phyloP scores from a whole-genome alignment of 345 rosid genomes.

The Rhizophora mangle region DNA sequence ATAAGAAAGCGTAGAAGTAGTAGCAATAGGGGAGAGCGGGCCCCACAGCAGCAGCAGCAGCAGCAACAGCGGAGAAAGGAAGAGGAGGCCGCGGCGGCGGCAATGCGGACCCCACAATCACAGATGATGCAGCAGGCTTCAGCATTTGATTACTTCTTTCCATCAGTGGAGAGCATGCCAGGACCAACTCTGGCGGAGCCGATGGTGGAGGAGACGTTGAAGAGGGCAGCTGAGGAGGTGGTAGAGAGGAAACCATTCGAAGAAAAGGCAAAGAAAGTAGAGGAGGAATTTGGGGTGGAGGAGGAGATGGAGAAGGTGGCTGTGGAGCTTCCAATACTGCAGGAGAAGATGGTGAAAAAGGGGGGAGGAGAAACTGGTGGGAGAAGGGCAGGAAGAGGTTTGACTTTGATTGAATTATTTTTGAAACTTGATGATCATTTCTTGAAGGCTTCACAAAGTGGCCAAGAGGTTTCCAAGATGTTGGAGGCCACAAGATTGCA shows the following conservation, averaged over 20 bases:
- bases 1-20: constrained; percentile 57
- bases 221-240: constrained; percentile 37
- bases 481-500: constrained; percentile 89
- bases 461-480: constrained; percentile 90
- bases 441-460: constrained; percentile 85
- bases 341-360: constrained; percentile 42
- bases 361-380: constrained; percentile 24
- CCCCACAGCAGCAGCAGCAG: constrained; percentile 17
- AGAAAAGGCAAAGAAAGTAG: constrained; percentile 16
- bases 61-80: constrained; percentile 3
- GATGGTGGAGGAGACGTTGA: constrained; percentile 39
- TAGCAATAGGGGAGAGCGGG: constrained; percentile 8
- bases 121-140: constrained; percentile 17
- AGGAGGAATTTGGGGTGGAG: constrained; percentile 6
- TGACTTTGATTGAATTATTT: constrained; percentile 53
- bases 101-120: constrained; percentile 15
- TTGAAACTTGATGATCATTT: constrained; percentile 78
- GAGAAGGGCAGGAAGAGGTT: constrained; percentile 10
- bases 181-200: constrained; percentile 53
- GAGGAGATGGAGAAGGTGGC: constrained; percentile 6
- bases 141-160: constrained; percentile 45
- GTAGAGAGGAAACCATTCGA: constrained; percentile 33
- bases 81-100: not conserved
- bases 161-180: constrained; percentile 45
- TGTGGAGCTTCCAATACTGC: constrained; percentile 27